Percentiles rank a stretch among this genome's conserved stretches.
Conservation (phyloP, 257 asterid genomes). For the Mitragyna speciosa region DNA sequence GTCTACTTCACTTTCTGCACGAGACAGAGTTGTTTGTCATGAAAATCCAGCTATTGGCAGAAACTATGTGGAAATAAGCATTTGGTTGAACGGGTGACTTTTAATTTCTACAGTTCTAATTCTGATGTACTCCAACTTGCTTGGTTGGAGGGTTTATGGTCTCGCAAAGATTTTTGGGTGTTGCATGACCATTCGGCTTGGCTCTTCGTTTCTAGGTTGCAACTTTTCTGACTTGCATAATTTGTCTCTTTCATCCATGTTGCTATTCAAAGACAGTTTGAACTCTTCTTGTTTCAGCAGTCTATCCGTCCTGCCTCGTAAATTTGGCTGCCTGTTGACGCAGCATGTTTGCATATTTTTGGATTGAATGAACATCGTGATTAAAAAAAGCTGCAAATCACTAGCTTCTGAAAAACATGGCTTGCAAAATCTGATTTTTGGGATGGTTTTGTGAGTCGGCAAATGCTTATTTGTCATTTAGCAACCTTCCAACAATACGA, state of each 20-base stretch:
- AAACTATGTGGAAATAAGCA: conserved; percentile 7
- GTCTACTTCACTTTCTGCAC: neutral
- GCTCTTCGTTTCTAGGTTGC: neutral
- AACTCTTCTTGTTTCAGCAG: neutral
- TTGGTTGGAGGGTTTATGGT: neutral
- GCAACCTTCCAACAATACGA: too few species aligned
- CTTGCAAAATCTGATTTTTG: neutral
- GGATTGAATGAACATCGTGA: neutral
- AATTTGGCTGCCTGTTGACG: neutral
- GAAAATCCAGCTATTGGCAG: conserved; percentile 5
- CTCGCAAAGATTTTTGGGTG: neutral
- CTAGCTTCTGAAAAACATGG: neutral
- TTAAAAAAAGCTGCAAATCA: neutral
- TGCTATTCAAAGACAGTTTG: neutral
- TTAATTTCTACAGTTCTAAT: neutral
- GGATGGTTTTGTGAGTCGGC: too few species aligned
- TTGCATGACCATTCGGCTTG: neutral
- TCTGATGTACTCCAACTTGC: conserved; percentile 1
- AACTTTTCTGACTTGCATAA: neutral
- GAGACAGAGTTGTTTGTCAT: neutral
- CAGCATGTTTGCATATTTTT: neutral
- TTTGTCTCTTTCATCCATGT: neutral
- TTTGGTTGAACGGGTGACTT: neutral
- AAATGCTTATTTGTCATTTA: neutral
- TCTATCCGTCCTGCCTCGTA: neutral